Evolutionary conservation across 306 rosid species (phyloP).

Genomic region (Potentilla sterilis): DNA sequence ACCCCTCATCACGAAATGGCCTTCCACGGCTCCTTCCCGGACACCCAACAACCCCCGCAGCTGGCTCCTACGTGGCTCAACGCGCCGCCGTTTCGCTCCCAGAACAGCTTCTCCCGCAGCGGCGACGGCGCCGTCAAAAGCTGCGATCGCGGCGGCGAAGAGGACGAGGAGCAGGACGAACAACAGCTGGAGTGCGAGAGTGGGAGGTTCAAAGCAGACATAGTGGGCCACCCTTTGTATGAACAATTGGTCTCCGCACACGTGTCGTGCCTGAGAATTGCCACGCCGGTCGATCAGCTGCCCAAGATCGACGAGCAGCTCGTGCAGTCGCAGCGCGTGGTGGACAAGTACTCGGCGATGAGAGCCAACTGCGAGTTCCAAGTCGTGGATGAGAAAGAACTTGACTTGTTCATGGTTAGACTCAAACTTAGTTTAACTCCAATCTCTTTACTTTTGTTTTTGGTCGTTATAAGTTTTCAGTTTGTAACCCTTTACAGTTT

Average conservation of each 20-base stretch:
- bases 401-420: conserved; percentile 73
- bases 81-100: conserved; percentile 37
- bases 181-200: conserved; percentile 25
- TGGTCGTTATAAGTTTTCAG: background rate
- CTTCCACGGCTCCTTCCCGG: conserved; percentile 44
- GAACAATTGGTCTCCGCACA: conserved; percentile 85
- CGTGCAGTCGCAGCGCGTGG: conserved; percentile 64
- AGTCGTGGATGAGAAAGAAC: conserved; percentile 61
- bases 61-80: conserved; percentile 52
- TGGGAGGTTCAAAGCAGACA: conserved; percentile 56
- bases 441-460: background rate
- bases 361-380: conserved; percentile 9
- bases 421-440: background rate
- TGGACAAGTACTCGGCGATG: conserved; percentile 58
- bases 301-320: conserved; percentile 82
- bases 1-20: conserved; percentile 48
- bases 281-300: conserved; percentile 92
- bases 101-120: conserved; percentile 40
- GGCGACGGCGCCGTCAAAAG: conserved; percentile 30
- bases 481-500: background rate
- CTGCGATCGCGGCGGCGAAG: conserved; percentile 20
- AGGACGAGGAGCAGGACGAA: conserved; percentile 12
- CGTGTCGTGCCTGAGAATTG: conserved; percentile 82
- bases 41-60: conserved; percentile 30
- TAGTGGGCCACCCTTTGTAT: conserved; percentile 80